Base-by-base conservation (phyloP, 169 alveolate species). In the Neospora caninum region DNA sequence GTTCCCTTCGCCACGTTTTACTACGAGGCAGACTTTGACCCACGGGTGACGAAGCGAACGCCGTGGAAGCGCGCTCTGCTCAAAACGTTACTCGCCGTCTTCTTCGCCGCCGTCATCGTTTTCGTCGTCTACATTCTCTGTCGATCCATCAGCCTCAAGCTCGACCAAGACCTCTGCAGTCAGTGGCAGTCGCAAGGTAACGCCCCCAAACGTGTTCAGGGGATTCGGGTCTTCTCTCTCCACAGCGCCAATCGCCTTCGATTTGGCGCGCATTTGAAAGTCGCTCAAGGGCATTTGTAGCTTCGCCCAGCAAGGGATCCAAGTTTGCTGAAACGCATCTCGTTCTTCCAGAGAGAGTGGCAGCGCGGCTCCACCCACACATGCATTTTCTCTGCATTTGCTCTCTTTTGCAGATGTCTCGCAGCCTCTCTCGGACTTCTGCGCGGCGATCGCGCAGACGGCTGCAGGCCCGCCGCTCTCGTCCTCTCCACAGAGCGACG, bases 1-100 rank as follows among this genome's bases (percentile, higher is more conserved):
- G 80, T 86, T 45, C 92, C 92, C 54, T 86, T 86, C 43, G 92
- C 92, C 31, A 38, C 49, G 39, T 86, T 86, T 45, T 86, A 86
- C 80, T 86, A 86, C n/a, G 92, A 86, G 80, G 92, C 92, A n/a
- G 92, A 86, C 80, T 34, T 39, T 25, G 92, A 43, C n/a, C 80
- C 92, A 10, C 39, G 80, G 13, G 39, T 49, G 42, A 29, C 42
- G 49, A 7, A 25, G 80, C 13, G 49, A 9, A 34, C 16, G 4
- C 92, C 92, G 10, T 86, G 70, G 80, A 22, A 70, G 7, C 39
- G 42, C 38, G 92, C 92, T 49, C 45, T 86, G 58, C 4, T 16
- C 1, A 29, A 49, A 70, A 86, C 92, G 1, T 13, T 45, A 0
- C 53, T 43, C 42, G 70, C 92, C n/a, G 92, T 86, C 31, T 16